Percentiles rank a stretch among this genome's conserved stretches.
Evolutionary conservation across 1,284 basidiomycete genomes (phyloP).

Genomic region (Cystobasidium sp.): DNA sequence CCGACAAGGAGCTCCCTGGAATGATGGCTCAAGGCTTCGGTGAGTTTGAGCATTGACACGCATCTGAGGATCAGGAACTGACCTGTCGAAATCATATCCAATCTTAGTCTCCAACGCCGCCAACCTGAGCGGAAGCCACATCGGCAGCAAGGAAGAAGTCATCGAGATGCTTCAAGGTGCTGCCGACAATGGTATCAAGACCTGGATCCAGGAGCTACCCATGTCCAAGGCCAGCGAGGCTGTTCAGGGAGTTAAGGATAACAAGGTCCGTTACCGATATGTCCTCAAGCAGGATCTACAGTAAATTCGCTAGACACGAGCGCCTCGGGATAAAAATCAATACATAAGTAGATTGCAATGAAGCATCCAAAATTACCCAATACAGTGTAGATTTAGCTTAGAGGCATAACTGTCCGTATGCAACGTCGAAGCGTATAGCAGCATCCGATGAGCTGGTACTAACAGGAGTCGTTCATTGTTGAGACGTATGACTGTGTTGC

Average conservation of each 20-base stretch:
- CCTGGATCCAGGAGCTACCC: conserved; percentile 62
- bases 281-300: conserved; percentile 60
- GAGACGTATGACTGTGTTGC: too few species aligned
- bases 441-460: too few species aligned
- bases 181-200: conserved; percentile 56
- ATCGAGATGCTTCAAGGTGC: conserved; percentile 27
- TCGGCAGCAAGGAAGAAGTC: conserved; percentile 60
- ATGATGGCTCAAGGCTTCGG: conserved; percentile 57
- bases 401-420: too few species aligned
- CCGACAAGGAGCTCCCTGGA: conserved; percentile 61
- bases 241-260: conserved; percentile 63
- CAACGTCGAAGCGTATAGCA: too few species aligned
- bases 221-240: conserved; percentile 67
- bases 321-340: too few species aligned
- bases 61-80: background rate
- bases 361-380: too few species aligned
- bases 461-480: too few species aligned
- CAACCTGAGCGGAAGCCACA: conserved; percentile 61
- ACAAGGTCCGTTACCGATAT: conserved; percentile 64
- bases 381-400: too few species aligned
- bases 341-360: too few species aligned
- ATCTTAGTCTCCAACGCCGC: conserved; percentile 57
- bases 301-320: background rate
- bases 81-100: too few species aligned
- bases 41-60: conserved; percentile 44